Base-by-base conservation (phyloP, 2,329 filamentous ascomycete genomes). In the Penicillium sp. region DNA sequence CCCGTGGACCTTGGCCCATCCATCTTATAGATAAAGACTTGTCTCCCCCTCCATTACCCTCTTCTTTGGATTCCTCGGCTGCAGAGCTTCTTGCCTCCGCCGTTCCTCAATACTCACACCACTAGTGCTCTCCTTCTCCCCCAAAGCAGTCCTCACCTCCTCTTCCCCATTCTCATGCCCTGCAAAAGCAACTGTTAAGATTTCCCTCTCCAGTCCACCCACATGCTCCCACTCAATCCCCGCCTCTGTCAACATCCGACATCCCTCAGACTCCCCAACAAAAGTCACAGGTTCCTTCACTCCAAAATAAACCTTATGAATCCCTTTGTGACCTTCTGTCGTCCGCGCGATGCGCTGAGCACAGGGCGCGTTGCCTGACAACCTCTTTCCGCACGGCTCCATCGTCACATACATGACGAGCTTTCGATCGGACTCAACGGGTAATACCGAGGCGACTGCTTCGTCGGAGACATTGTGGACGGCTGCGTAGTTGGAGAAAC, bases 211-310 rank as follows among this genome's bases (percentile, higher is more conserved):
- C 50, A 97, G 69, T 0, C 92, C 93, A 16, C 78, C 64, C 3
- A 97, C 82, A 70, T 88, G 84, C 40, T 89, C 75, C 59, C 93
- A 90, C 42, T 84, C 74, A 48, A 99, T 83, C 0, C 91, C 92
- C 4, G 85, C 86, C 43, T 83, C 82, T 63, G 87, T 82, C 52
- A 99, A 77, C 69, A 83, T 87, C 62, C 74, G 77, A 64, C 86
- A 85, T 7, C 92, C 92, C 54, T 87, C 83, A 60, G 96, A 97
- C 55, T 88, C 82, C 5, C 85, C 86, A 16, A 97, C 90, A 74
- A 97, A 99, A 31, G 85, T 96, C 65, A 89, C 88, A 0, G 94
- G 94, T 75, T 99, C 94, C 63, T 87, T 82, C 0, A 96, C 89
- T 0, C 94, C 94, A 27, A 95, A 86, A 63, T 93, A 95, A 4